Base-by-base conservation (phyloP, 2,329 filamentous ascomycete species). In the Colletotrichum orchidophilum region DNA sequence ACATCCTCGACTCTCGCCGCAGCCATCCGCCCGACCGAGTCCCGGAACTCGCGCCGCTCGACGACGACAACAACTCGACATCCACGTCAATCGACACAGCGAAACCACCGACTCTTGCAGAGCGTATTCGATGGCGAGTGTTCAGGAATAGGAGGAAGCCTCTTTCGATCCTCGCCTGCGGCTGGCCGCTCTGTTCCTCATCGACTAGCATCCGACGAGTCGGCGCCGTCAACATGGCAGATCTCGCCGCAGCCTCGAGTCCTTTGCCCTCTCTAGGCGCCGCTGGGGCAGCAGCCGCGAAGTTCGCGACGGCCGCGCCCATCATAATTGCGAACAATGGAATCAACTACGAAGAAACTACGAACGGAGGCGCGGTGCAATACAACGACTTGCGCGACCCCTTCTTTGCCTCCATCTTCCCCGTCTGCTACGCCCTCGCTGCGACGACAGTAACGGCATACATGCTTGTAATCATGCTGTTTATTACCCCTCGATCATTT, bases 401-500 rank as follows among this genome's bases (percentile, higher is more conserved):
- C 9, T 99, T 99, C 81, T 97, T 97, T 81, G 93, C 95, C 65
- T 97, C 95, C 46, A 95, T 94, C 24, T 96, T 96, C 54, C 96
- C 96, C 15, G 95, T 97, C 81, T 93, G 94, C 77, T 99, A 98
- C 79, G 95, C 95, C 55, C 93, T 98, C 64, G 95, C 95, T 66
- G 94, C 95, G 18, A 94, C 94, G 21, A 98, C 95, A 0, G 93
- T 97, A 66, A 92, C 97, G 60, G 93, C 95, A 59, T 98, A 97
- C 83, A 93, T 97, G 79, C 90, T 98, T 57, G 92, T 98, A 75
- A 94, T 97, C 73, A 97, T 98, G 88, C 90, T 98, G 46, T 90
- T 97, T 78, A 95, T 98, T 76, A 97, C 95, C 0, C 96, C 96
- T n/a, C 91, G 96, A 62, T 97, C 96, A 3, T 97, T 96, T 80